Evolutionary conservation across 2,329 filamentous ascomycete genomes (phyloP).

Genomic region (Alternaria ethzedia): DNA sequence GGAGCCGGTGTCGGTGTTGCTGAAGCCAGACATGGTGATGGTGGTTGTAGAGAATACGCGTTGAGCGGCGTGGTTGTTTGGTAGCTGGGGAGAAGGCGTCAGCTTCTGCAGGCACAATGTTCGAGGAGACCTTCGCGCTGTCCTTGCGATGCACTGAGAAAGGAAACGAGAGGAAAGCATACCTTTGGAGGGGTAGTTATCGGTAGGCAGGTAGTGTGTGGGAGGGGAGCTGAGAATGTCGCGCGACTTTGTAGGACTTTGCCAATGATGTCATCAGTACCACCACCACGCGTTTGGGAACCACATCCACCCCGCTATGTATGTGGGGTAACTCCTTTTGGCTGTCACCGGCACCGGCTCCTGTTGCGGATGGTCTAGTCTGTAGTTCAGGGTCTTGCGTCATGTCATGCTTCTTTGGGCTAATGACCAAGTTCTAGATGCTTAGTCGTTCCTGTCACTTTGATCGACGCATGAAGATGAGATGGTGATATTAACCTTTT

Average conservation of each 20-base stretch:
- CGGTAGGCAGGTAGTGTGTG: conserved; percentile 4
- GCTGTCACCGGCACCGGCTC: conserved; percentile 1
- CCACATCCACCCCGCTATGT: conserved; percentile 18
- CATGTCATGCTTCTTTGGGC: conserved; percentile 4
- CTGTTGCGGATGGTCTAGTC: conserved; percentile 6
- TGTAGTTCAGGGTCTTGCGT: conserved; percentile 15
- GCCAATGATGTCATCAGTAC: conserved; percentile 24
- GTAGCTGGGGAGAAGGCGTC: conserved; percentile 27
- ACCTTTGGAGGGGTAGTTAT: conserved; percentile 12
- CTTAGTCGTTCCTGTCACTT: background rate
- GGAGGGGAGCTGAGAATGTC: conserved; percentile 6
- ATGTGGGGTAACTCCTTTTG: conserved; percentile 14
- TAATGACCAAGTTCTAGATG: background rate
- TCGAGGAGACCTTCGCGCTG: conserved; percentile 7
- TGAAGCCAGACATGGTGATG: conserved; percentile 44
- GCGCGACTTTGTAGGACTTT: conserved; percentile 20
- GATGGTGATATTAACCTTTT: conserved; percentile 27
- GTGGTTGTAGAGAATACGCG: conserved; percentile 16
- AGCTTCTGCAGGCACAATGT: conserved; percentile 22
- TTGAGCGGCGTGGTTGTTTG: conserved; percentile 9
- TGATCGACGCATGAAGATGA: conserved; percentile 10
- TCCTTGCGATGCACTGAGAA: conserved; percentile 10
- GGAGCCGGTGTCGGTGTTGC: conserved; percentile 49
- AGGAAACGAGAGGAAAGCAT: conserved; percentile 15
- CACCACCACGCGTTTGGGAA: conserved; percentile 5